Evolutionary conservation across 2,329 filamentous ascomycete genomes (phyloP).

Genomic region (Talaromyces sp.): DNA sequence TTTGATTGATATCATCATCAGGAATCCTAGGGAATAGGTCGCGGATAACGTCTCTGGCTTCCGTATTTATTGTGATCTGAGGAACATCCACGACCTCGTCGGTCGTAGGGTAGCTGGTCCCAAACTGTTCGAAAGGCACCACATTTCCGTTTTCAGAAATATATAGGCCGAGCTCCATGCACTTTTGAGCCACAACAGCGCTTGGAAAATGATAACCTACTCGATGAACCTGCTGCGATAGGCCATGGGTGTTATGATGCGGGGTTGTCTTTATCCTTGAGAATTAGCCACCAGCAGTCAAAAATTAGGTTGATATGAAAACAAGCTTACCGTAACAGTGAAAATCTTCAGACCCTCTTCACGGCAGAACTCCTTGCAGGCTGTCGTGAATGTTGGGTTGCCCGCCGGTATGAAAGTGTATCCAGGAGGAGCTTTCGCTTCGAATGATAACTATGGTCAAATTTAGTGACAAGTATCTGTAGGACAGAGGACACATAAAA

Average conservation of each 20-base stretch:
- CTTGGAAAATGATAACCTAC: conserved; percentile 63
- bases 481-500: background rate
- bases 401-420: conserved; percentile 61
- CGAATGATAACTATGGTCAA: conserved; percentile 51
- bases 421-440: conserved; percentile 54
- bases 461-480: conserved; percentile 31
- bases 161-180: conserved; percentile 46
- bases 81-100: conserved; percentile 31
- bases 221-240: conserved; percentile 59
- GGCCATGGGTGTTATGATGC: conserved; percentile 48
- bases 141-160: conserved; percentile 48
- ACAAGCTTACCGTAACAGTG: conserved; percentile 57
- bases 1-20: conserved; percentile 53
- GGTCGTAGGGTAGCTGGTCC: conserved; percentile 24
- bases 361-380: conserved; percentile 59
- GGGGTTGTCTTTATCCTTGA: conserved; percentile 43
- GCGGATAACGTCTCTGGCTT: conserved; percentile 56
- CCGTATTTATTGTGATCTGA: conserved; percentile 51
- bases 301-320: background rate
- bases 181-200: conserved; percentile 56
- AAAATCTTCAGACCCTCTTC: conserved; percentile 53
- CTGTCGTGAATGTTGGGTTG: conserved; percentile 56
- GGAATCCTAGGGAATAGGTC: conserved; percentile 64
- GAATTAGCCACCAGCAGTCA: background rate
- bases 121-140: conserved; percentile 34